phyloP scores from a whole-genome alignment of 2,329 filamentous ascomycete genomes.

The Monosporascus sp. region DNA sequence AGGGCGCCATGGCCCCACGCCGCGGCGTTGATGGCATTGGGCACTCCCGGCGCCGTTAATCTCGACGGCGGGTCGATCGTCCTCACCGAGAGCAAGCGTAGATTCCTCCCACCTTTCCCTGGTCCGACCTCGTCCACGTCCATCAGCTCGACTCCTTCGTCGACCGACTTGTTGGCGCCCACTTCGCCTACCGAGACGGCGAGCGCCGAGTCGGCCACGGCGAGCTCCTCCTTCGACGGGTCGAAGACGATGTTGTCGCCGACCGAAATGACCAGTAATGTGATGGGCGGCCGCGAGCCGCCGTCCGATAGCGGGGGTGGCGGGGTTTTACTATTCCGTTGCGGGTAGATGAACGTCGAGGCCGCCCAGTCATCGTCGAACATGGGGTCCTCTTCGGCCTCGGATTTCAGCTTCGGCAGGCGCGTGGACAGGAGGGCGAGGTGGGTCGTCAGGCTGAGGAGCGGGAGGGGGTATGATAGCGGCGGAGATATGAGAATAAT shows the following conservation, averaged over 20 bases:
- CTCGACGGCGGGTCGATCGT: conserved; percentile 72
- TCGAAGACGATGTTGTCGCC: conserved; percentile 91
- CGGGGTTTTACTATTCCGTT: conserved; percentile 21
- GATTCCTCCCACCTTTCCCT: conserved; percentile 27
- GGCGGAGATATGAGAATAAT: conserved; percentile 90
- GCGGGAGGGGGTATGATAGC: conserved; percentile 84
- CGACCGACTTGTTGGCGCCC: conserved; percentile 4
- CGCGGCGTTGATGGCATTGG: conserved; percentile 57
- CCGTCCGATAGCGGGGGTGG: conserved; percentile 4
- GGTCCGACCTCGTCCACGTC: conserved; percentile 29
- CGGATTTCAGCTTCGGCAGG: conserved; percentile 78
- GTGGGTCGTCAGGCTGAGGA: conserved; percentile 89
- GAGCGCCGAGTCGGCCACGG: conserved; percentile 83
- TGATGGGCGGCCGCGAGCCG: conserved; percentile 68
- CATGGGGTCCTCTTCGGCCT: conserved; percentile 90
- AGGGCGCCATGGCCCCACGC: conserved; percentile 35
- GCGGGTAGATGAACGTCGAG: conserved; percentile 70
- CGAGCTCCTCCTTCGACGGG: conserved; percentile 83
- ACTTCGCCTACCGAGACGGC: conserved; percentile 71
- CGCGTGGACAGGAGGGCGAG: conserved; percentile 85
- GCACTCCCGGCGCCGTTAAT: conserved; percentile 65
- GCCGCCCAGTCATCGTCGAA: conserved; percentile 98
- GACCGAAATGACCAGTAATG: conserved; percentile 82
- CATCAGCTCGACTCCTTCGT: conserved; percentile 16
- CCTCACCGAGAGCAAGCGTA: conserved; percentile 63